Conservation (phyloP, 2,329 filamentous ascomycete species). For the Arthrobotrys conoides region DNA sequence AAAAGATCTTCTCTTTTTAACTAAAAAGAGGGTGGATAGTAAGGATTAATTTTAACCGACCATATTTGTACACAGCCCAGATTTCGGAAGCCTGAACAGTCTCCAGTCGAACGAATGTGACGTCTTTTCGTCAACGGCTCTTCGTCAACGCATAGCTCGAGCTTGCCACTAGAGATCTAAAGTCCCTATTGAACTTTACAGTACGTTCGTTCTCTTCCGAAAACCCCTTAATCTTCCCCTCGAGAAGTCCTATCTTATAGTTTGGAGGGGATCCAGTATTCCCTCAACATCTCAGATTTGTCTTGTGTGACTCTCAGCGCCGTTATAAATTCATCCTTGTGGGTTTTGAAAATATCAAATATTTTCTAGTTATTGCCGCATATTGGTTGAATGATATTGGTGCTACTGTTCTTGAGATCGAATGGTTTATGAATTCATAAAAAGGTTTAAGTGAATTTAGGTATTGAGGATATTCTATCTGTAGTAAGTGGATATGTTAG, state of each 20-base stretch:
- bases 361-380: no score
- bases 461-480: no score
- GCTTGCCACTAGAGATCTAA: slow-evolving; percentile 13
- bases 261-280: background rate
- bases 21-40: no score
- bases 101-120: slow-evolving; percentile 25
- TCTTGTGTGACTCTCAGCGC: background rate
- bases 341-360: no score
- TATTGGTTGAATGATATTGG: no score
- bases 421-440: no score
- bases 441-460: no score
- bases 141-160: slow-evolving; percentile 32
- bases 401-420: no score
- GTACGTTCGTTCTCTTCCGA: background rate
- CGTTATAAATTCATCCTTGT: no score
- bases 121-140: background rate
- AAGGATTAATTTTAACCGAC: background rate
- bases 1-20: no score
- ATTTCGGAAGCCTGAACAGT: background rate
- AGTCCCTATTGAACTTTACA: background rate
- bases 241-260: background rate
- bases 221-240: background rate
- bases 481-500: no score
- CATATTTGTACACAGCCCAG: background rate
- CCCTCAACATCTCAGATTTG: background rate